A percentile compares a stretch with the other conserved stretches of the same genome.
phyloP scores from a whole-genome alignment of 331 rosid species.

The Acacia pycnantha region DNA sequence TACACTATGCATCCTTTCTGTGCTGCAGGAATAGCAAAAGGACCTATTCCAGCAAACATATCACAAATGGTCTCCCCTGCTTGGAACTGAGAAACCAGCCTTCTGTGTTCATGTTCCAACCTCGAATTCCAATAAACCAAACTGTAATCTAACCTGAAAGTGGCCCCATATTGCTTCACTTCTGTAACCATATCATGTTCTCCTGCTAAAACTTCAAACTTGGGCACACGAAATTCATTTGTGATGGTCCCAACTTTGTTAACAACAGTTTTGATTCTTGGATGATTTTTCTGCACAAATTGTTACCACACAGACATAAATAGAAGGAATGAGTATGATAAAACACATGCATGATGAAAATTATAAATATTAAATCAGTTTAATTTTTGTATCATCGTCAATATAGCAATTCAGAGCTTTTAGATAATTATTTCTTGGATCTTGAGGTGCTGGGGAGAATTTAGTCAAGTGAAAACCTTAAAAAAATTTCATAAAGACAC shows the following conservation, averaged over 20 bases:
- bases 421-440: neutral
- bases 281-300: slow-evolving; percentile 83
- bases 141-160: slow-evolving; percentile 87
- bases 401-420: neutral
- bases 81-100: slow-evolving; percentile 79
- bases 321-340: slow-evolving; percentile 4
- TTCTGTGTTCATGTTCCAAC: slow-evolving; percentile 90
- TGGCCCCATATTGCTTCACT: slow-evolving; percentile 92
- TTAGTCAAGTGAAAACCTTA: neutral
- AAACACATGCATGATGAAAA: neutral
- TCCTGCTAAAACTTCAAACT: slow-evolving; percentile 83
- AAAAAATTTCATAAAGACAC: neutral
- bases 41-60: slow-evolving; percentile 98
- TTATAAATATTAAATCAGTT: slow-evolving; percentile 9
- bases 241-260: slow-evolving; percentile 90
- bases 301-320: slow-evolving; percentile 9
- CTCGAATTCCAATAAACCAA: slow-evolving; percentile 98
- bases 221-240: slow-evolving; percentile 91
- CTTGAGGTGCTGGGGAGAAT: neutral
- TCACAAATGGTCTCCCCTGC: slow-evolving; percentile 83
- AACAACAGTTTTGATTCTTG: slow-evolving; percentile 85
- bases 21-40: slow-evolving; percentile 94
- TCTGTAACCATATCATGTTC: slow-evolving; percentile 78
- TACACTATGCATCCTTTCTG: slow-evolving; percentile 86
- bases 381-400: slow-evolving; percentile 14